Percentiles rank a stretch among this genome's conserved stretches.
phyloP scores from a whole-genome alignment of 2,329 filamentous ascomycete genomes.

The Botryotinia convoluta region DNA sequence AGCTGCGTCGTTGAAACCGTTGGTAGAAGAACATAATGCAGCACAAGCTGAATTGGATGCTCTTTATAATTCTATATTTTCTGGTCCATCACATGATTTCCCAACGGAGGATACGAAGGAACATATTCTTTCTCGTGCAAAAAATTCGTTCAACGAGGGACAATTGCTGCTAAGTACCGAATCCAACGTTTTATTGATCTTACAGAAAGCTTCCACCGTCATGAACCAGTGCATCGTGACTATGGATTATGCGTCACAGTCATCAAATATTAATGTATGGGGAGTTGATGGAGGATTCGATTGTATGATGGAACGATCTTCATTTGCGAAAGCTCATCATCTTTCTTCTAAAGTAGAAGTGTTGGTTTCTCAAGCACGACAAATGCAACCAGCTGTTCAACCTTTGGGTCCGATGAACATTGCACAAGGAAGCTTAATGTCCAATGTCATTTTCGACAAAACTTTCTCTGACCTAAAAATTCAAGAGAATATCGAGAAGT shows the following conservation, averaged over 20 bases:
- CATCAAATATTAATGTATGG: conserved; percentile 48
- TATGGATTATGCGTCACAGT: conserved; percentile 44
- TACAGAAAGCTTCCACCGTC: conserved; percentile 42
- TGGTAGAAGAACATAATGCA: conserved; percentile 40
- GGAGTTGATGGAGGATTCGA: conserved; percentile 41
- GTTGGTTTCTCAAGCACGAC: conserved; percentile 42
- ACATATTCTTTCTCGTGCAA: conserved; percentile 38
- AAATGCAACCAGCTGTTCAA: conserved; percentile 41
- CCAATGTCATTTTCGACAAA: conserved; percentile 54
- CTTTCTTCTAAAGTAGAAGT: conserved; percentile 47
- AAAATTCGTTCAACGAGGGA: conserved; percentile 41
- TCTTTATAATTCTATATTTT: conserved; percentile 52
- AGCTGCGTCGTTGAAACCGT: conserved; percentile 40
- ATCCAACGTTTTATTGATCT: conserved; percentile 41
- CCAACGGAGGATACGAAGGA: conserved; percentile 52
- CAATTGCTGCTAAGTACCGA: conserved; percentile 42
- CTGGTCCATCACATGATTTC: conserved; percentile 50
- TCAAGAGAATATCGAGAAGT: conserved; percentile 50
- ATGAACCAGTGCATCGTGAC: conserved; percentile 40
- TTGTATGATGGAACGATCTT: conserved; percentile 33
- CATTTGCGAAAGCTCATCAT: conserved; percentile 53
- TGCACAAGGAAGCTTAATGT: conserved; percentile 46
- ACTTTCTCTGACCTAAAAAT: conserved; percentile 51
- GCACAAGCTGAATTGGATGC: conserved; percentile 49
- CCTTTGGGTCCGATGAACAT: conserved; percentile 43